Base-by-base conservation (phyloP, 2,329 filamentous ascomycete genomes). In the Phyllachora maydis region DNA sequence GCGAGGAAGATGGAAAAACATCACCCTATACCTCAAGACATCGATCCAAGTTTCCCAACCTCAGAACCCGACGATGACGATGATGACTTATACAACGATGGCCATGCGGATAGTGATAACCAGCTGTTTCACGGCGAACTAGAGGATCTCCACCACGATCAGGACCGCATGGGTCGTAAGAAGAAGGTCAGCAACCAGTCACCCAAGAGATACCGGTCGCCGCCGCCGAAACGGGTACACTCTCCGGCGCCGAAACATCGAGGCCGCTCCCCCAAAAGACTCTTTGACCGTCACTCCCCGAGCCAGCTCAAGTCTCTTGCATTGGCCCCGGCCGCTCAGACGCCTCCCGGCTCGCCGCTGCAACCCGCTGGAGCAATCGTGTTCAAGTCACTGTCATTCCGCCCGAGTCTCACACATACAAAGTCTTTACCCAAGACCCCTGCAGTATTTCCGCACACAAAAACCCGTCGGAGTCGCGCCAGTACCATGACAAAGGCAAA, bases 11-110 rank as follows among this genome's bases (percentile, higher is more conserved):
- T 72, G 22, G 71, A 74, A 34, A 92, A 83, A 50, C 74, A 83
- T 30, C 70, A 75, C 31, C 44, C 67, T 15, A 79, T 85, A 15
- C 85, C 88, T n/a, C 88, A 95, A 42, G 88, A 95, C 36, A 91
- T 93, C 29, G 88, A 98, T 40, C 88, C 88, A 1, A 93, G 83
- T 40, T 98, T 98, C 44, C 88, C 88, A 0, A 83, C 82, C 1
- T 92, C 83, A 0, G 88, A 95, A 35, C 77, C 75, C 0, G 88
- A 98, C 35, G 70, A 82, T 34, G 73, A 85, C 14, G 77, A 78
- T 22, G 69, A 78, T 19, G 70, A 78, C 25, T 64, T 45, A 45
- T 70, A 41, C 50, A 69, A 46, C 45, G 52, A 46, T 36, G 54
- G 40, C 28, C 66, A 44, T 37, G 56, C 69, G 25, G 67, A 70